Conservation (phyloP, 306 rosid genomes). For the Coriaria nepalensis region DNA sequence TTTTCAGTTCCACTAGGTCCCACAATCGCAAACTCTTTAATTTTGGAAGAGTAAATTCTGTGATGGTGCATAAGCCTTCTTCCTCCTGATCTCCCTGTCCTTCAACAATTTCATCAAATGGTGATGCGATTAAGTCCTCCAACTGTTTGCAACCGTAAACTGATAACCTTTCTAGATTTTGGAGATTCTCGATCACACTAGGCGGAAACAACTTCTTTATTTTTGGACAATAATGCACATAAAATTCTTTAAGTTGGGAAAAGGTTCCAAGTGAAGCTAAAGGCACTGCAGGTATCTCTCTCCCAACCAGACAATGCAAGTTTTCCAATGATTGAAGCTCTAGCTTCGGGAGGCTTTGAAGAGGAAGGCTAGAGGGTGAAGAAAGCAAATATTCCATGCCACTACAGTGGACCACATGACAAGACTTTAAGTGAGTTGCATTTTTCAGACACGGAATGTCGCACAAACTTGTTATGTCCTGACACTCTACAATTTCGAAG, state of each 20-base stretch:
- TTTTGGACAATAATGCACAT: not conserved
- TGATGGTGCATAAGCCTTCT: not conserved
- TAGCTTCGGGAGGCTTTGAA: too few species aligned
- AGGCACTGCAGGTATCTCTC: too few species aligned
- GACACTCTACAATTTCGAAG: not conserved
- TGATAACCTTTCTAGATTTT: not conserved
- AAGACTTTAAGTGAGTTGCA: not conserved
- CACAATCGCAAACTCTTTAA: not conserved
- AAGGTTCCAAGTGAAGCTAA: not conserved
- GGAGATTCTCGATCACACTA: not conserved
- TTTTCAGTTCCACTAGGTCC: not conserved
- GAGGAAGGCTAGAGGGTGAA: too few species aligned
- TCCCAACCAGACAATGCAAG: too few species aligned
- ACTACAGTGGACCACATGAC: too few species aligned
- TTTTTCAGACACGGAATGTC: not conserved
- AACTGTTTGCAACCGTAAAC: not conserved
- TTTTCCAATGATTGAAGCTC: too few species aligned
- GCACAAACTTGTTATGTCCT: not conserved
- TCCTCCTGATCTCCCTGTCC: not conserved
- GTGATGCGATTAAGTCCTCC: constrained; percentile 1
- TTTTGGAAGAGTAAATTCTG: not conserved
- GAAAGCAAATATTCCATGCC: too few species aligned
- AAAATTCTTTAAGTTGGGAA: not conserved
- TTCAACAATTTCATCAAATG: not conserved
- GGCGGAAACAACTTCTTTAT: not conserved